These are phyloP conservation scores for Globisporangium paddicum DNA, from an alignment of 352 stramenopile genomes.

Conservation along the genomic window DNA sequence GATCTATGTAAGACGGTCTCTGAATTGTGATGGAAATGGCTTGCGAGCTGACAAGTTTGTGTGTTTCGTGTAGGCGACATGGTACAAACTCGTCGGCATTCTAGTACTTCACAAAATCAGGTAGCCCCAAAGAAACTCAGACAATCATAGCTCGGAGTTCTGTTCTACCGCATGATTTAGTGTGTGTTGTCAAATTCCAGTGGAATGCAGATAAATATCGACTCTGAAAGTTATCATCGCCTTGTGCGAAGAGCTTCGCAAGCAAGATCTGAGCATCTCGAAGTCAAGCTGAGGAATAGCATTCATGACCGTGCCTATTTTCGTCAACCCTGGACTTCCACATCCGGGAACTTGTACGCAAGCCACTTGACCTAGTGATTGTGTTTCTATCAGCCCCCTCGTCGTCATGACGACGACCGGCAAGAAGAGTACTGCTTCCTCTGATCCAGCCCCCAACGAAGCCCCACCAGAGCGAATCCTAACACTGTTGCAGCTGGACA, in stretches of 20 bases:
- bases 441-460: background rate
- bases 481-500: constrained; percentile 31
- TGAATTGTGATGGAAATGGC: too few species aligned
- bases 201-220: too few species aligned
- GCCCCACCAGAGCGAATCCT: constrained; percentile 22
- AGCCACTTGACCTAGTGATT: background rate
- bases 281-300: too few species aligned
- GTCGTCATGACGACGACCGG: background rate
- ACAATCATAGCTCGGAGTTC: too few species aligned
- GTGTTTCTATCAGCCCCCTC: background rate
- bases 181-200: too few species aligned
- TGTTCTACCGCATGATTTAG: too few species aligned
- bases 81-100: background rate
- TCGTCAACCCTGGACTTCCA: background rate
- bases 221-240: background rate
- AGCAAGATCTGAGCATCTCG: too few species aligned
- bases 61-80: background rate
- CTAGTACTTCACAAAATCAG: background rate
- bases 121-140: too few species aligned
- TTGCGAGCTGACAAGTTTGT: background rate
- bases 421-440: background rate
- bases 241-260: background rate
- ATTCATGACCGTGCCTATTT: too few species aligned
- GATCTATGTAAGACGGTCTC: constrained; percentile 43
- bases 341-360: background rate